Conservation (phyloP, 2,329 filamentous ascomycete genomes). For the Colletotrichum salicis region DNA sequence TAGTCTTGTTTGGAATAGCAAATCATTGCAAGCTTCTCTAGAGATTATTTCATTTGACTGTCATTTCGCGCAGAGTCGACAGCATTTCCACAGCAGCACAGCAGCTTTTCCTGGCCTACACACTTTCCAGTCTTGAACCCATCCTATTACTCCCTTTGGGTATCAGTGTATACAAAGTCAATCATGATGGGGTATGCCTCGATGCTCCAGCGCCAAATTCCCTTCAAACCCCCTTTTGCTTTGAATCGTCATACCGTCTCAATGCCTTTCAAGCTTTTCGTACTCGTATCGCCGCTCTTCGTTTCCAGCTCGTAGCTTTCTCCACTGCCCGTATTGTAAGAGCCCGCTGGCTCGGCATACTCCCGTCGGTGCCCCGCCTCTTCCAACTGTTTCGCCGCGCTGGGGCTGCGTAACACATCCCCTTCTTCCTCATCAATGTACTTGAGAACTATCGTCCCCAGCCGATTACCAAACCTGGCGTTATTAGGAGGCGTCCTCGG, state of each 20-base stretch:
- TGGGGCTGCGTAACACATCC: background rate
- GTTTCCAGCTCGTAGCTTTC: slow-evolving; percentile 12
- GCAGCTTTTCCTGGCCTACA: background rate
- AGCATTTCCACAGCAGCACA: too few relatives aligned
- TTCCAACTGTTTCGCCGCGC: background rate
- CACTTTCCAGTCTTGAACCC: background rate
- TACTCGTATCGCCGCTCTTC: slow-evolving; percentile 10
- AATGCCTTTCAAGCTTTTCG: background rate
- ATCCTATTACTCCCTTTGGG: background rate
- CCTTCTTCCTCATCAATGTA: slow-evolving; percentile 27
- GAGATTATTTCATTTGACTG: too few relatives aligned
- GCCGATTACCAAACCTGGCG: slow-evolving; percentile 21
- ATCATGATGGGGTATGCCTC: background rate
- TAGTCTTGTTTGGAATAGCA: too few relatives aligned
- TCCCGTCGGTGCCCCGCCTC: background rate
- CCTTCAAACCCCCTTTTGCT: background rate
- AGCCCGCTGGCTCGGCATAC: background rate
- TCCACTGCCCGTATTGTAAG: background rate
- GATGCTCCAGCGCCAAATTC: background rate
- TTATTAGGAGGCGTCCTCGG: background rate
- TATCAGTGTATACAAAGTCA: background rate
- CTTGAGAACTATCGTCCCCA: slow-evolving; percentile 17
- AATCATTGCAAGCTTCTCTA: too few relatives aligned
- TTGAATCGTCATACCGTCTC: background rate
- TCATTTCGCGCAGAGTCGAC: too few relatives aligned